These are phyloP conservation scores for Zymoseptoria ardabiliae DNA, from an alignment of 2,329 filamentous ascomycete species.

Conservation along the genomic window DNA sequence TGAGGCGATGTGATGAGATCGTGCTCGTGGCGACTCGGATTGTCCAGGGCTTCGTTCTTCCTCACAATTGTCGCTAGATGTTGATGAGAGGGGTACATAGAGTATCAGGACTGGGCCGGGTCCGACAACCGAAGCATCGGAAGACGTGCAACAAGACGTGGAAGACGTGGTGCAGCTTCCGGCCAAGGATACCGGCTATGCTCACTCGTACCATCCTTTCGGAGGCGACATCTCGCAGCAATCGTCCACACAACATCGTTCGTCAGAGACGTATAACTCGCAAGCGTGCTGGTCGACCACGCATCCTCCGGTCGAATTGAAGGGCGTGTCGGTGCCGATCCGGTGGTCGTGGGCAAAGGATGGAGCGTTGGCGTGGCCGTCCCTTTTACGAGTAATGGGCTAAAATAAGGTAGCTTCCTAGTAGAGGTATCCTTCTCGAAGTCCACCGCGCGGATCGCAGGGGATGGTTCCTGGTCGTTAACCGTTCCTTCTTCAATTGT, in stretches of 20 bases:
- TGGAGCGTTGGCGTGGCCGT: background rate
- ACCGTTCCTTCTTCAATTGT: background rate
- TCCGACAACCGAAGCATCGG: background rate
- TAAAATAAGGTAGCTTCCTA: background rate
- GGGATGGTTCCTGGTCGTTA: background rate
- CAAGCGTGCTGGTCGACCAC: background rate
- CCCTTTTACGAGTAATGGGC: background rate
- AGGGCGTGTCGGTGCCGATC: background rate
- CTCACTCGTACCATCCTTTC: background rate
- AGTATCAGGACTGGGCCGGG: background rate
- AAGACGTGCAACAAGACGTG: too few relatives aligned
- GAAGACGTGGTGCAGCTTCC: background rate
- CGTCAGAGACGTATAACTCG: background rate
- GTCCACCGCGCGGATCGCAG: background rate
- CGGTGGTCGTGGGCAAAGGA: background rate
- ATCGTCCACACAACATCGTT: background rate
- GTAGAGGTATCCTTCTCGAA: background rate
- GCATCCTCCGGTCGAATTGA: too few relatives aligned
- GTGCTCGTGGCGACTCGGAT: background rate
- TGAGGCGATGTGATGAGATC: slow-evolving; percentile 3
- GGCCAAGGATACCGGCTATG: background rate
- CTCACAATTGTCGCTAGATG: too few relatives aligned
- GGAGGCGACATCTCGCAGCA: background rate
- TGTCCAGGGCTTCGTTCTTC: background rate
- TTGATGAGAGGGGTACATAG: background rate